Conservation (phyloP, 108 stramenopile species). For the Chaetoceros muelleri region DNA sequence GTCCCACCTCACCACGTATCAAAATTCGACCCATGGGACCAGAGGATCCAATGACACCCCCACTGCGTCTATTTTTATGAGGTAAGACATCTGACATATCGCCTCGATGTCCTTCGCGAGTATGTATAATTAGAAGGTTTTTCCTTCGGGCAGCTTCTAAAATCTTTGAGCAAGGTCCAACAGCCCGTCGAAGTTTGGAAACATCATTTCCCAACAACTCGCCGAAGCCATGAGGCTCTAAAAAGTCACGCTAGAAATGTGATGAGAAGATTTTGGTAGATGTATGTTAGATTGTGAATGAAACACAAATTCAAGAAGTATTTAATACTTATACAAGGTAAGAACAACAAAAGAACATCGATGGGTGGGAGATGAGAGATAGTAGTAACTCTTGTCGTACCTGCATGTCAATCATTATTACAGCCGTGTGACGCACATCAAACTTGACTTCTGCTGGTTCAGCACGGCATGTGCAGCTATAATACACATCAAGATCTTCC, state of each 20-base stretch:
- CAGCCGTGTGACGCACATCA: too few relatives aligned
- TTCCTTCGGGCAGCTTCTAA: slow-evolving; percentile 20
- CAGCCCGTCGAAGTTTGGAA: slow-evolving; percentile 27
- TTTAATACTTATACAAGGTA: too few relatives aligned
- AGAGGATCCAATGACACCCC: slow-evolving; percentile 21
- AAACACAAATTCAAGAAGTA: too few relatives aligned
- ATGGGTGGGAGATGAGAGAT: too few relatives aligned
- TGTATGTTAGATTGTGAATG: too few relatives aligned
- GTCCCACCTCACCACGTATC: slow-evolving; percentile 46
- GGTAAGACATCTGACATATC: slow-evolving; percentile 29
- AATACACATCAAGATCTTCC: too few relatives aligned
- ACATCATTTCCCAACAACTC: slow-evolving; percentile 55
- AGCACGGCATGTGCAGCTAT: too few relatives aligned
- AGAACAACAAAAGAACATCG: too few relatives aligned
- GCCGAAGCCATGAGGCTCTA: slow-evolving; percentile 49
- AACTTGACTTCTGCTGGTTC: too few relatives aligned
- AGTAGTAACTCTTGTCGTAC: too few relatives aligned
- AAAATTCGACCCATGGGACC: slow-evolving; percentile 39
- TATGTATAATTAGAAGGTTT: slow-evolving; percentile 42
- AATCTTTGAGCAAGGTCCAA: slow-evolving; percentile 29
- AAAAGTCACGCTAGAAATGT: slow-evolving; percentile 48
- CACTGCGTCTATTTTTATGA: slow-evolving; percentile 15
- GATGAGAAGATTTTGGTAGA: too few relatives aligned
- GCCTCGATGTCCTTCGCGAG: slow-evolving; percentile 41
- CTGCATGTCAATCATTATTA: too few relatives aligned